phyloP scores from a whole-genome alignment of 2,329 filamentous ascomycete genomes.

The Ascochyta fabae region DNA sequence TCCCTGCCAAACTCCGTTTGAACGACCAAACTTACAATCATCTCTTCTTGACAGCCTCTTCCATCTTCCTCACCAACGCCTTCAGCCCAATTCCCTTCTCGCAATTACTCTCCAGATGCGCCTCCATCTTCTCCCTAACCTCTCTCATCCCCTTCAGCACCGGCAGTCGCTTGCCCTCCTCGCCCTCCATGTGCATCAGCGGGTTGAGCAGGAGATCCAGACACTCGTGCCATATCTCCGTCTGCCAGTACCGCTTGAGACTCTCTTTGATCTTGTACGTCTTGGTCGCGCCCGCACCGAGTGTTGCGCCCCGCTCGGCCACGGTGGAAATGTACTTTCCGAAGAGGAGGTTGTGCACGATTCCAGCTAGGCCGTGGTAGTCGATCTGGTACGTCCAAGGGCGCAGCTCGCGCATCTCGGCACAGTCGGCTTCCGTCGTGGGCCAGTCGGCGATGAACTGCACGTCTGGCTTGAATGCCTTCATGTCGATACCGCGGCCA shows the following conservation, averaged over 20 bases:
- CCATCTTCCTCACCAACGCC: conserved; percentile 66
- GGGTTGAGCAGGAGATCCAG: conserved; percentile 91
- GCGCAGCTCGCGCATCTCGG: conserved; percentile 90
- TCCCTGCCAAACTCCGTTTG: background rate
- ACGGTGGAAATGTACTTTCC: conserved; percentile 91
- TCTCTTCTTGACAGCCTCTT: conserved; percentile 65
- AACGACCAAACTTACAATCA: conserved; percentile 28
- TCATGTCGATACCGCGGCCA: conserved; percentile 92
- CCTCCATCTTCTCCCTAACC: conserved; percentile 81
- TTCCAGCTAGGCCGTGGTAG: conserved; percentile 89
- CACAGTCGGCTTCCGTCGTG: conserved; percentile 83
- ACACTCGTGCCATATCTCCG: conserved; percentile 82
- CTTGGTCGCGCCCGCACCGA: conserved; percentile 65
- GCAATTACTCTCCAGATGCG: conserved; percentile 78
- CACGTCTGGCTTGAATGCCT: conserved; percentile 75
- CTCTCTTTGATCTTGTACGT: conserved; percentile 81
- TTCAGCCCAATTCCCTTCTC: conserved; percentile 74
- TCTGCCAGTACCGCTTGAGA: conserved; percentile 96
- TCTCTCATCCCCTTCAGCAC: conserved; percentile 72
- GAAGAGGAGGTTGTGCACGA: conserved; percentile 87
- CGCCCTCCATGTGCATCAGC: conserved; percentile 66
- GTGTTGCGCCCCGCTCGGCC: conserved; percentile 55
- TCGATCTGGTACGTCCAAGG: conserved; percentile 99
- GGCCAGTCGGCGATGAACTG: conserved; percentile 97
- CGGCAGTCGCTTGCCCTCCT: conserved; percentile 74